phyloP scores from a whole-genome alignment of 2,329 filamentous ascomycete species.

The Colletotrichum trifolii region DNA sequence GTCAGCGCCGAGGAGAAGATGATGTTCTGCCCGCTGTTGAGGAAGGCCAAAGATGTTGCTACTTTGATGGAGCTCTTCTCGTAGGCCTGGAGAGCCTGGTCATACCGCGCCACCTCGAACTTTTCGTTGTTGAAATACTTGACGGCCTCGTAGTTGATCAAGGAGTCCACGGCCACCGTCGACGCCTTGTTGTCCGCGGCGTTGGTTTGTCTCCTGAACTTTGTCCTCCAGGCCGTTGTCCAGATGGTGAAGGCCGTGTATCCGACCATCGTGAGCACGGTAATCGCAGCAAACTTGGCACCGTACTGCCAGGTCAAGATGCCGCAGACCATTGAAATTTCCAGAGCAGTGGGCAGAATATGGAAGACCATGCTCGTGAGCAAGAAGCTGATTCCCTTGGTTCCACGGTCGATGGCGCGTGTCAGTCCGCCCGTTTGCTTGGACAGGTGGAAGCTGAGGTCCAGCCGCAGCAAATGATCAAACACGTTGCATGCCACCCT shows the following conservation, averaged over 20 bases:
- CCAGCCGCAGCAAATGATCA: constrained; percentile 85
- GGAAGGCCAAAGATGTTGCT: constrained; percentile 88
- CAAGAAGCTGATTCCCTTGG: constrained; percentile 97
- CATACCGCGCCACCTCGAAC: constrained; percentile 91
- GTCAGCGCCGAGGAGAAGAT: constrained; percentile 96
- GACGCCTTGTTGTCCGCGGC: constrained; percentile 95
- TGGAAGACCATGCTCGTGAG: constrained; percentile 99
- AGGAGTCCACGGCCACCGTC: constrained; percentile 92
- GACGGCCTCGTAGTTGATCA: constrained; percentile 99
- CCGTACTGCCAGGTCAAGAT: constrained; percentile 98
- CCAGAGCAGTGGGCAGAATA: constrained; percentile 90
- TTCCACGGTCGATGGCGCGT: constrained; percentile 93
- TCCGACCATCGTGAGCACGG: constrained; percentile 87
- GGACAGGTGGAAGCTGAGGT: constrained; percentile 92
- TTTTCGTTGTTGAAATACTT: constrained; percentile 99
- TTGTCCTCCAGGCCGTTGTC: constrained; percentile 96
- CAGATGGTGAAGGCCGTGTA: constrained; percentile 98
- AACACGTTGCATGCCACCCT: constrained; percentile 93
- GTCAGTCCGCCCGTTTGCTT: constrained; percentile 96
- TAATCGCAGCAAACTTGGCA: constrained; percentile 89
- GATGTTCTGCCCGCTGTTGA: constrained; percentile 96
- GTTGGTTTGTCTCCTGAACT: constrained; percentile 94
- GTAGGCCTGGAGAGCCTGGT: constrained; percentile 85
- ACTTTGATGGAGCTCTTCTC: constrained; percentile 97
- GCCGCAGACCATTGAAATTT: constrained; percentile 95